Percentiles rank a stretch among this genome's conserved stretches.
Conservation (phyloP, 164 flowering plant genomes). For the Magnolia sinica region DNA sequence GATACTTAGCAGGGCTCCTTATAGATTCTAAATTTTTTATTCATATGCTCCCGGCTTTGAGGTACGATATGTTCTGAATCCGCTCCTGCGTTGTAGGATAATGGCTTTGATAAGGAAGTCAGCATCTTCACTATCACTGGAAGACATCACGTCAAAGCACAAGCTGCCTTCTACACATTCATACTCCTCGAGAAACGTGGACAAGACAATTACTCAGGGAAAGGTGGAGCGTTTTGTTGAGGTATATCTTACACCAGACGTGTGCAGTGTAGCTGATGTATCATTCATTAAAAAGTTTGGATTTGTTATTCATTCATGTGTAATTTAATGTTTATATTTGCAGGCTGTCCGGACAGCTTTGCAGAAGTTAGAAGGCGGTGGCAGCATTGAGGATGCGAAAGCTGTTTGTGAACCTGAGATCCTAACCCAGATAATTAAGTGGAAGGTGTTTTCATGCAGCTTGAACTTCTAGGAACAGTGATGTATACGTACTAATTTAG, state of each 20-base stretch:
- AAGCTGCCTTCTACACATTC: slow-evolving; percentile 51
- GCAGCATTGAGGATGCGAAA: slow-evolving; percentile 67
- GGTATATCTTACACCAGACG: slow-evolving; percentile 34
- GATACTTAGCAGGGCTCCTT: background rate
- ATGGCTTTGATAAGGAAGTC: slow-evolving; percentile 40
- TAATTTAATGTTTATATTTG: slow-evolving; percentile 1
- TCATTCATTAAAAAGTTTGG: background rate
- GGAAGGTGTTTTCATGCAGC: slow-evolving; percentile 52
- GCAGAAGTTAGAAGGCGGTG: slow-evolving; percentile 50
- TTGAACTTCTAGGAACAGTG: background rate
- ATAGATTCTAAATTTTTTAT: background rate
- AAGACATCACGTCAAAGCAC: slow-evolving; percentile 40
- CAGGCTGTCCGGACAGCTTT: slow-evolving; percentile 76
- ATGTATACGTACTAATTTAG: background rate
- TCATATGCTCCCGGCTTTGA: background rate
- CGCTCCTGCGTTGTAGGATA: slow-evolving; percentile 41
- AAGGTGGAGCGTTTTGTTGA: slow-evolving; percentile 70
- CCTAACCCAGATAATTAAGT: slow-evolving; percentile 48
- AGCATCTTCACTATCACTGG: slow-evolving; percentile 42
- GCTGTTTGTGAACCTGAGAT: slow-evolving; percentile 72
- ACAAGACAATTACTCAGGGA: slow-evolving; percentile 58
- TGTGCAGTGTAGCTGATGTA: background rate
- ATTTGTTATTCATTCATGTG: background rate
- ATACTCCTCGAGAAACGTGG: slow-evolving; percentile 33
- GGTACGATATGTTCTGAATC: background rate